Evolutionary conservation across 1,284 basidiomycete genomes (phyloP).

Genomic region (Gomphus bonarii): DNA sequence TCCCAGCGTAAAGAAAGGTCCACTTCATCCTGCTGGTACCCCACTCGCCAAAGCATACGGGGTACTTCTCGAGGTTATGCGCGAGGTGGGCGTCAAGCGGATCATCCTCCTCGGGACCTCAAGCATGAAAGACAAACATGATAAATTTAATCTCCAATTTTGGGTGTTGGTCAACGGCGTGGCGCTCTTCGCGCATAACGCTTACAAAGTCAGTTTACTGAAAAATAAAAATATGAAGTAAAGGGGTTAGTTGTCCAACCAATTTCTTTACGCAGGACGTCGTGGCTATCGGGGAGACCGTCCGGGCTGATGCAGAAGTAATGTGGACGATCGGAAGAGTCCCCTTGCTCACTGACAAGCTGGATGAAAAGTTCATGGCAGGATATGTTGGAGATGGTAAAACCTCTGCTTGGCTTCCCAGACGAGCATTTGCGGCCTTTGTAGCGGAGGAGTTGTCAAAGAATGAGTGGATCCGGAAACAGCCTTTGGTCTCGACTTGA

Average conservation of each 20-base stretch:
- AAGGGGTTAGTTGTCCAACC: background rate
- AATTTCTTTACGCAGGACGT: constrained; percentile 22
- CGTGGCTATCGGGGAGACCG: constrained; percentile 41
- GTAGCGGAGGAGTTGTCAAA: constrained; percentile 42
- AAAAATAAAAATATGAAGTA: too few relatives aligned
- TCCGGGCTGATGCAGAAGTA: constrained; percentile 33
- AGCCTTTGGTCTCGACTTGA: constrained; percentile 14
- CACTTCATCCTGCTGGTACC: constrained; percentile 32
- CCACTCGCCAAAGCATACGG: constrained; percentile 53
- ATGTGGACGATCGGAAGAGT: constrained; percentile 63
- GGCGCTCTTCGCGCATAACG: constrained; percentile 25
- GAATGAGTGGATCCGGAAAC: constrained; percentile 33
- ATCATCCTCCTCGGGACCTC: constrained; percentile 56
- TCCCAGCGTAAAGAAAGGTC: constrained; percentile 29
- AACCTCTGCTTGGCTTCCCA: constrained; percentile 34
- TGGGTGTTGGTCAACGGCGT: constrained; percentile 31
- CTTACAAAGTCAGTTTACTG: constrained; percentile 24
- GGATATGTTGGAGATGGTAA: constrained; percentile 59
- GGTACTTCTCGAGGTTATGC: constrained; percentile 44
- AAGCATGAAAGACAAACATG: constrained; percentile 49
- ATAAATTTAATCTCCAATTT: constrained; percentile 43
- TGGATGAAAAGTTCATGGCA: constrained; percentile 34
- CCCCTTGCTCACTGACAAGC: constrained; percentile 41
- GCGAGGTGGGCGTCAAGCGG: constrained; percentile 36
- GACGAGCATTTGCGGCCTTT: constrained; percentile 50